Conservation (phyloP, 1,284 basidiomycete genomes). For the Thecaphora thlaspeos region DNA sequence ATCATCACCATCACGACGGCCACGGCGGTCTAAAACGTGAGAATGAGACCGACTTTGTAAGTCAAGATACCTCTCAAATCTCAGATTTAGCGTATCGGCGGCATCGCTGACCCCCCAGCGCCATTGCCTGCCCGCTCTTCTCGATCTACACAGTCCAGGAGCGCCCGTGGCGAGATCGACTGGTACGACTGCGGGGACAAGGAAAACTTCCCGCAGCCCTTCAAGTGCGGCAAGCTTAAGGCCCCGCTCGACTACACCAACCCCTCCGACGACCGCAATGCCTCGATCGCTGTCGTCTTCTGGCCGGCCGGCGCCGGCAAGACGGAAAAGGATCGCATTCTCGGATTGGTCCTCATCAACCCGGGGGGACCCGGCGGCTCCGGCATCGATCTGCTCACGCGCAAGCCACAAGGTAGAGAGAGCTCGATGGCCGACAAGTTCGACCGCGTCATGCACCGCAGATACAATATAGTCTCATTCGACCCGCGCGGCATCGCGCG, state of each 20-base stretch:
- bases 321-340: slow-evolving; percentile 23
- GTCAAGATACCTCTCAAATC: no score
- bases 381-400: slow-evolving; percentile 27
- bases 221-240: slow-evolving; percentile 39
- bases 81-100: no score
- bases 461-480: slow-evolving; percentile 40
- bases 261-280: slow-evolving; percentile 27
- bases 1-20: no score
- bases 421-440: slow-evolving; percentile 19
- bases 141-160: slow-evolving; percentile 9
- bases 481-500: slow-evolving; percentile 37
- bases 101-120: no score
- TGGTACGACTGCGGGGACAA: slow-evolving; percentile 31
- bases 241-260: slow-evolving; percentile 43
- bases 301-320: slow-evolving; percentile 38
- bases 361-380: slow-evolving; percentile 42
- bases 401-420: slow-evolving; percentile 16
- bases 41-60: slow-evolving; percentile 25
- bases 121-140: no score
- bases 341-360: slow-evolving; percentile 37
- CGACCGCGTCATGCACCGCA: slow-evolving; percentile 24
- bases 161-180: slow-evolving; percentile 23
- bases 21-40: slow-evolving; percentile 11
- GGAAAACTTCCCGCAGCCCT: slow-evolving; percentile 20
- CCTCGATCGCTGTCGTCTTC: slow-evolving; percentile 35